Evolutionary conservation across 108 stramenopile species (phyloP).

Genomic region (Fragilariopsis cylindrus): DNA sequence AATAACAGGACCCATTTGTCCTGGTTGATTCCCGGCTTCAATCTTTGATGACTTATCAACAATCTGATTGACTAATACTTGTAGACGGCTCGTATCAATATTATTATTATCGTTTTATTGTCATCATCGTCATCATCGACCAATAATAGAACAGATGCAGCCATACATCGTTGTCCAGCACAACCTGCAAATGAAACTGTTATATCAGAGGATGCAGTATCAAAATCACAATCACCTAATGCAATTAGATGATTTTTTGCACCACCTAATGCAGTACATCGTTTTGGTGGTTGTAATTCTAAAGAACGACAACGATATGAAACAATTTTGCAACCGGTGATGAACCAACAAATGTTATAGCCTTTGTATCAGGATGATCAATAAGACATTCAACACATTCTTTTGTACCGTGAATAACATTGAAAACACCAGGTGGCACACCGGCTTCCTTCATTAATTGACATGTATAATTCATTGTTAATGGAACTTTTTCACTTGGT

Average conservation of each 20-base stretch:
- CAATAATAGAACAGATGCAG: constrained; percentile 90
- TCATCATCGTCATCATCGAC: constrained; percentile 71
- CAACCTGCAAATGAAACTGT: constrained; percentile 91
- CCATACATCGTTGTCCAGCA: constrained; percentile 93
- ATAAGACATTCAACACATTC: constrained; percentile 68
- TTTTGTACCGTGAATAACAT: constrained; percentile 74
- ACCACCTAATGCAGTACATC: constrained; percentile 92
- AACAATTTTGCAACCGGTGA: constrained; percentile 83
- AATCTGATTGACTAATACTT: constrained; percentile 54
- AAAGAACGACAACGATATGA: constrained; percentile 63
- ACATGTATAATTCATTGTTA: constrained; percentile 74
- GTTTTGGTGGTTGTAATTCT: constrained; percentile 54
- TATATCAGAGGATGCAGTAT: constrained; percentile 84
- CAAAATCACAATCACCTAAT: constrained; percentile 88
- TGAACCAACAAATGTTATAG: constrained; percentile 95
- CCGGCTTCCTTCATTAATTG: constrained; percentile 71
- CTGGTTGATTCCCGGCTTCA: constrained; percentile 77
- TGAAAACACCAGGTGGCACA: constrained; percentile 86
- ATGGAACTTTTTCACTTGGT: constrained; percentile 90
- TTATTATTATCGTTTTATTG: background rate
- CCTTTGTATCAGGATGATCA: constrained; percentile 67
- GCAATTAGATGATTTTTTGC: constrained; percentile 98
- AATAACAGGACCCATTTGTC: constrained; percentile 92
- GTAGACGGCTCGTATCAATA: too few relatives aligned
- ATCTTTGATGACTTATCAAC: constrained; percentile 75